phyloP scores from a whole-genome alignment of 257 asterid species.

The Solanum medicagineum region DNA sequence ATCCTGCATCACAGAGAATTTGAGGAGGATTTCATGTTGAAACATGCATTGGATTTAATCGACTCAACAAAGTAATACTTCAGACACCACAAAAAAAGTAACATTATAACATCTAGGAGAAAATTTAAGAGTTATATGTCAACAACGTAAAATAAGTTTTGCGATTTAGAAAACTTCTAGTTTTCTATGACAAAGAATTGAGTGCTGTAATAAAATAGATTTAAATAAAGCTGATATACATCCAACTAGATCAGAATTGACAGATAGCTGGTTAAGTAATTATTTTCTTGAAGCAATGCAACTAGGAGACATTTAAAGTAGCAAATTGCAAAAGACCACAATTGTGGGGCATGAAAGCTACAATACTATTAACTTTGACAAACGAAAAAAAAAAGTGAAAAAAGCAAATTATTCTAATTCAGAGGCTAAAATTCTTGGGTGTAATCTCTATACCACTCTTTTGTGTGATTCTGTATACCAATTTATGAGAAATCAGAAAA shows the following conservation, averaged over 20 bases:
- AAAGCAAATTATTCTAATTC: not conserved
- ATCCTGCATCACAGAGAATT: constrained; percentile 12
- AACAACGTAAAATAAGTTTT: not conserved
- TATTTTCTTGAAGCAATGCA: not conserved
- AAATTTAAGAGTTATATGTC: not conserved
- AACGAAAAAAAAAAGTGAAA: not conserved
- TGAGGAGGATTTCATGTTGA: not conserved
- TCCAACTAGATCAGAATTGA: not conserved
- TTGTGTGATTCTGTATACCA: not conserved
- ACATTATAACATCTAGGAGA: not conserved
- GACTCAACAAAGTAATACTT: not conserved
- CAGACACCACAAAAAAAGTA: not conserved
- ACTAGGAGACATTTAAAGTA: not conserved
- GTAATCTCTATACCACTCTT: not conserved
- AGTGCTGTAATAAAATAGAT: not conserved
- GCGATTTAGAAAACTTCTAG: not conserved
- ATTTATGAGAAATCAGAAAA: not conserved
- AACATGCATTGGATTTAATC: not conserved
- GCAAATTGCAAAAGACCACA: not conserved
- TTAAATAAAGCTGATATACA: not conserved
- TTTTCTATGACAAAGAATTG: not conserved
- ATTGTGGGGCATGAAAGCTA: not conserved
- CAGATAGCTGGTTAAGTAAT: not conserved
- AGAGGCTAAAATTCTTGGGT: not conserved
- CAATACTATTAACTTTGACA: not conserved